Percentiles rank a stretch among this genome's conserved stretches.
These are phyloP conservation scores for Inga laurina DNA, from an alignment of 306 rosid genomes.

Conservation along the genomic window DNA sequence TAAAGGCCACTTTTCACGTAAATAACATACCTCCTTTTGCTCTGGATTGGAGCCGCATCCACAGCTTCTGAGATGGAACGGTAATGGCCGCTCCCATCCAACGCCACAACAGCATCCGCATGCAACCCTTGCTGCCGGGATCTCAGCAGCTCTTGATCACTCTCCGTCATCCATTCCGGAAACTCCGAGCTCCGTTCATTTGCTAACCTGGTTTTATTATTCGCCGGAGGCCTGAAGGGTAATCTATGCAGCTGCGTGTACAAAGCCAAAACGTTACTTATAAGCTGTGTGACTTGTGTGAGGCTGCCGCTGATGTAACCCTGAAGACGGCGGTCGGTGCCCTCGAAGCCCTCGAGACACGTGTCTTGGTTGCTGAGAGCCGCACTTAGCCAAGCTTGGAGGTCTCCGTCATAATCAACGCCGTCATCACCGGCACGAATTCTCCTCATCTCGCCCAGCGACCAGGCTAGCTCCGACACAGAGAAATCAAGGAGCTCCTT, in stretches of 20 bases:
- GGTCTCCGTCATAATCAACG: conserved; percentile 58
- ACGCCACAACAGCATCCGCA: conserved; percentile 64
- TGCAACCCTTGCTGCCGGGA: conserved; percentile 41
- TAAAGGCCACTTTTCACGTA: conserved; percentile 77
- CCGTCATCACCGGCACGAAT: conserved; percentile 51
- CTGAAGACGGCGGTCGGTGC: conserved; percentile 77
- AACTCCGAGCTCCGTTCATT: conserved; percentile 30
- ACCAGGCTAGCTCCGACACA: conserved; percentile 84
- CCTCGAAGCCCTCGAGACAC: conserved; percentile 95
- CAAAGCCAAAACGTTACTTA: conserved; percentile 71
- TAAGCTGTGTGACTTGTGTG: conserved; percentile 78
- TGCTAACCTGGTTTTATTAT: not conserved
- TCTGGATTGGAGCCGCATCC: conserved; percentile 66
- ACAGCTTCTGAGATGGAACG: conserved; percentile 77
- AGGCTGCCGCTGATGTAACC: conserved; percentile 76
- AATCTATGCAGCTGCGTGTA: conserved; percentile 68
- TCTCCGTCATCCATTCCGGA: conserved; percentile 75
- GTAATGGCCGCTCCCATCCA: conserved; percentile 80
- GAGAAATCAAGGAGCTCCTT: conserved; percentile 91
- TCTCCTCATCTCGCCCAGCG: conserved; percentile 72
- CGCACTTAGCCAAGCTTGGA: conserved; percentile 94
- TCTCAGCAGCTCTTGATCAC: conserved; percentile 60
- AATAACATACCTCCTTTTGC: conserved; percentile 62
- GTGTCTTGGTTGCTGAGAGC: conserved; percentile 96
- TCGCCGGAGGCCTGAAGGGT: conserved; percentile 61